Base-by-base conservation (phyloP, 78 protist genomes). In the Dictyostelium intermedium region DNA sequence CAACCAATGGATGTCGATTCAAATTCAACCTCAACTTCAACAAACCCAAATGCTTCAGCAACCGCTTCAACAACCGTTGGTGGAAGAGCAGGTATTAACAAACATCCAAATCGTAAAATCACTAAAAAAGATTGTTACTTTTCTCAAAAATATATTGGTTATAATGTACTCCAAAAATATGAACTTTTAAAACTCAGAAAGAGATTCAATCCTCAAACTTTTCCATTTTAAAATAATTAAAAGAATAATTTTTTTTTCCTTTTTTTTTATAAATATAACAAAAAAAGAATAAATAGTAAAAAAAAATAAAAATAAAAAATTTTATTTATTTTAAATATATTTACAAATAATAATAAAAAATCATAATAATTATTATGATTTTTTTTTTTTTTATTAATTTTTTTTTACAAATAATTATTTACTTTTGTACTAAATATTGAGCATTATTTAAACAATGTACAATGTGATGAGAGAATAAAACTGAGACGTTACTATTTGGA, bases 91-190 rank as follows among this genome's bases (percentile, higher is more conserved):
- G 79, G 79, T 34, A 9, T 10, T 14, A 25, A 8, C 30, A 66
- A 20, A 41, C 56, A 82, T 20, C 45, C 35, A 61, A 11, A 73
- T 80, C 69, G 92, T 74, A 87, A 79, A 53, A 78, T 87, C 11
- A 39, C 60, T 25, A 87, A 87, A 66, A 87, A 87, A 30, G 93
- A 87, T 79, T 76, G 84, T 39, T 45, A 53, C 4, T 87, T 87
- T 30, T 37, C 85, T 32, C 76, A 63, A 13, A 87, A 77, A n/a
- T 23, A 77, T n/a, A 87, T 87, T 79, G 85, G 85, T 20, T 30
- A 34, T 30, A 69, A 79, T 66, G 74, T 87, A 6, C 25, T 87
- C 7, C 93, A 87, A 66, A 87, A 87, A 61, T 87, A 78, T 79
- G 93, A 87, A 63, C 32, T 87, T 27, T 56, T 56, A 63, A 87